Conservation (phyloP, 148 eudicot species). For the Rhododendron ferrugineum region DNA sequence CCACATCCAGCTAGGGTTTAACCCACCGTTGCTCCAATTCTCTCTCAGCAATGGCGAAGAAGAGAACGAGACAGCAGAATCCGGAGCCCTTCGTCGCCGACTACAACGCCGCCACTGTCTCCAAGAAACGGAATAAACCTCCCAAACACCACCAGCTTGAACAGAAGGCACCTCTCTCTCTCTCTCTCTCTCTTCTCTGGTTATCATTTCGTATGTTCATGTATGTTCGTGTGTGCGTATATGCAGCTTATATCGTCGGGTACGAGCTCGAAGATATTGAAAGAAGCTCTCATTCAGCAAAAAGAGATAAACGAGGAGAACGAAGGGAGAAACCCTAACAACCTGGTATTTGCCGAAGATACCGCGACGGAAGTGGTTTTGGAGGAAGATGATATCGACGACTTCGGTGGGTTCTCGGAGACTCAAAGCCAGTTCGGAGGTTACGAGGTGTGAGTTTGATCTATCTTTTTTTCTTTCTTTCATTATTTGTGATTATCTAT, state of each 20-base stretch:
- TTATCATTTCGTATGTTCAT: not conserved
- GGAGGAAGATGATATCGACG: constrained; percentile 53
- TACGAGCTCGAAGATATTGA: constrained; percentile 70
- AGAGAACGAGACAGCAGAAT: constrained; percentile 46
- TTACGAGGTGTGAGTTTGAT: constrained; percentile 38
- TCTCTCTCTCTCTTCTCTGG: not conserved
- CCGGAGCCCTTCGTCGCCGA: constrained; percentile 48
- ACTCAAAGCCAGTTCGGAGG: constrained; percentile 45
- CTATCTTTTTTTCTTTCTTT: not conserved
- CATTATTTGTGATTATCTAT: not conserved
- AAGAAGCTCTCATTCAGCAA: constrained; percentile 74
- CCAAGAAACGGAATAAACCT: constrained; percentile 43
- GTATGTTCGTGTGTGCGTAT: not conserved
- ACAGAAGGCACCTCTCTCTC: constrained; percentile 26
- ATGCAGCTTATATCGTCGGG: constrained; percentile 53
- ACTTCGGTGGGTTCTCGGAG: constrained; percentile 54
- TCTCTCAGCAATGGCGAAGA: constrained; percentile 41
- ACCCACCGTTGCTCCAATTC: not conserved
- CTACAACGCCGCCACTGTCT: constrained; percentile 21
- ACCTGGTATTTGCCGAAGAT: constrained; percentile 21
- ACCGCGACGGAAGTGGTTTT: not conserved
- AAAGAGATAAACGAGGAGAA: constrained; percentile 70
- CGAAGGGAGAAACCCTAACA: constrained; percentile 25
- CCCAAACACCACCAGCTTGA: constrained; percentile 59
- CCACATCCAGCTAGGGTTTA: not conserved